phyloP scores from a whole-genome alignment of 2,329 filamentous ascomycete genomes.

The Fusarium mangiferae region DNA sequence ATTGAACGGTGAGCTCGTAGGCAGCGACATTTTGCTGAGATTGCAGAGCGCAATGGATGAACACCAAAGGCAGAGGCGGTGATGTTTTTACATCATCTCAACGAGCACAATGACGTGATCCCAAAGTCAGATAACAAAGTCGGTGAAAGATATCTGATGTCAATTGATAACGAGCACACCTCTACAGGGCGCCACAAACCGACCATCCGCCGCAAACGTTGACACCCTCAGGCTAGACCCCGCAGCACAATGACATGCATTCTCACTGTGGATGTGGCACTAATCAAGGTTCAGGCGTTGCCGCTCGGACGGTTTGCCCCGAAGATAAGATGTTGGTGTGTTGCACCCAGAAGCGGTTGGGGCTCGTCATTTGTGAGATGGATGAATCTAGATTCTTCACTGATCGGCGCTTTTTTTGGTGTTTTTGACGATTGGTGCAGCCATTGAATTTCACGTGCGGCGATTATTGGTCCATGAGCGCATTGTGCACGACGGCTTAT shows the following conservation, averaged over 20 bases:
- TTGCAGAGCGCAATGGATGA: neutral
- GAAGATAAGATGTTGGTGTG: slow-evolving; percentile 16
- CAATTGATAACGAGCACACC: slow-evolving; percentile 25
- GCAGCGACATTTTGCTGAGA: slow-evolving; percentile 11
- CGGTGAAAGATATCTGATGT: slow-evolving; percentile 27
- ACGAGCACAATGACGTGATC: slow-evolving; percentile 4
- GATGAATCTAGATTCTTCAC: neutral
- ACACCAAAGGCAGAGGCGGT: neutral
- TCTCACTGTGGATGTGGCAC: neutral
- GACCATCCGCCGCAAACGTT: slow-evolving; percentile 7
- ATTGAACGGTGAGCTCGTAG: slow-evolving; percentile 18
- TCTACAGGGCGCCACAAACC: slow-evolving; percentile 1
- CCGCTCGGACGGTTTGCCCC: slow-evolving; percentile 19
- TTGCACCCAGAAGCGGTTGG: neutral
- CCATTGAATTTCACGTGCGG: neutral
- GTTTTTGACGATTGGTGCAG: neutral
- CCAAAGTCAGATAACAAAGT: neutral
- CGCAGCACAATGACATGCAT: slow-evolving; percentile 23
- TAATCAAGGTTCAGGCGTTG: slow-evolving; percentile 11
- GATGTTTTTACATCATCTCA: neutral
- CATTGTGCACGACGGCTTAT: neutral
- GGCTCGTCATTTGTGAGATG: neutral
- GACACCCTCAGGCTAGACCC: neutral
- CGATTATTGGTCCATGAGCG: neutral
- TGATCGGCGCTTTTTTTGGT: neutral